phyloP scores from a whole-genome alignment of 352 stramenopile species.

The Globisporangium ultimum region DNA sequence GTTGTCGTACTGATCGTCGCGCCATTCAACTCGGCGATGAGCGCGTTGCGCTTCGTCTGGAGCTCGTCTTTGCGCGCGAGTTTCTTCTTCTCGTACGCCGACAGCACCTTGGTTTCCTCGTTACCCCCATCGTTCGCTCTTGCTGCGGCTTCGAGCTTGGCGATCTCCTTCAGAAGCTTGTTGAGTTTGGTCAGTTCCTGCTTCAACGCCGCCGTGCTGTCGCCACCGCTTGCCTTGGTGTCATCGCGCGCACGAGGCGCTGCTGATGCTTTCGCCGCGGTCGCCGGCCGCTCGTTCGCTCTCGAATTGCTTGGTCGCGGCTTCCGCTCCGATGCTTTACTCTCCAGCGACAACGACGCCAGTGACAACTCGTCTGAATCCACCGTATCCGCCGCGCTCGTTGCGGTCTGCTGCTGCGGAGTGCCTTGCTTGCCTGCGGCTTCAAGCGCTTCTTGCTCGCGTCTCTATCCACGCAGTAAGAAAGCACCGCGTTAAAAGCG shows the following conservation, averaged over 20 bases:
- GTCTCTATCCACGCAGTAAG: slow-evolving; percentile 5
- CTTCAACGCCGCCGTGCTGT: slow-evolving; percentile 29
- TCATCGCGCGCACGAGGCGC: no score
- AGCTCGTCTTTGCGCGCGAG: slow-evolving; percentile 12
- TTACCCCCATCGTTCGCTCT: slow-evolving; percentile 3
- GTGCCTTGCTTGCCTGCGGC: slow-evolving; percentile 7
- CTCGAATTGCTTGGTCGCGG: neutral
- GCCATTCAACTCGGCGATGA: slow-evolving; percentile 46
- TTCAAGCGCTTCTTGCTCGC: slow-evolving; percentile 1
- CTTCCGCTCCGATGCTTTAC: slow-evolving; percentile 1
- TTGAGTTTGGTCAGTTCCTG: slow-evolving; percentile 53
- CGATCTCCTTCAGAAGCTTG: slow-evolving; percentile 35
- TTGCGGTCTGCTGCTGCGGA: neutral
- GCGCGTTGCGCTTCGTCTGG: slow-evolving; percentile 8
- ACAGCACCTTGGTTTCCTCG: slow-evolving; percentile 14
- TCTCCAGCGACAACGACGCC: slow-evolving; percentile 32
- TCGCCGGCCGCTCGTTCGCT: neutral
- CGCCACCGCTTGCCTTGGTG: slow-evolving; percentile 2
- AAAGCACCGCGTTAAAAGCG: no score
- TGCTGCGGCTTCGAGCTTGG: slow-evolving; percentile 20
- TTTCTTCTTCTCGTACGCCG: slow-evolving; percentile 16
- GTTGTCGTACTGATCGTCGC: slow-evolving; percentile 20
- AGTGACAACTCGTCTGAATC: slow-evolving; percentile 15
- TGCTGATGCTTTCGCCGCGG: neutral
- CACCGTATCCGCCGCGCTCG: slow-evolving; percentile 13